Evolutionary conservation across 2,329 filamentous ascomycete species (phyloP).

Genomic region (Blumeriella jaapii): DNA sequence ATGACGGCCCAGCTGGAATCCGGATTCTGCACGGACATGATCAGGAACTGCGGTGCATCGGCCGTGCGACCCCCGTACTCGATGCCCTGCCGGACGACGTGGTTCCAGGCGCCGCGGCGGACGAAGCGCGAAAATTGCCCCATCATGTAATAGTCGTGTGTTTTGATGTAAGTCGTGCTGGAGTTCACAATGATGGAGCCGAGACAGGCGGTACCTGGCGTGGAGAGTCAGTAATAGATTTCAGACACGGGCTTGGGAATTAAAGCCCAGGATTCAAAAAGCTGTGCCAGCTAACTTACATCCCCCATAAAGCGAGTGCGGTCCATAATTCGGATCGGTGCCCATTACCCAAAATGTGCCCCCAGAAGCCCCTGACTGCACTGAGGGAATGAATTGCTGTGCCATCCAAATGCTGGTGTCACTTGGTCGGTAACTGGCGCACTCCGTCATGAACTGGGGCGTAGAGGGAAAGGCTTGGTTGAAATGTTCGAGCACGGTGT

Average conservation of each 20-base stretch:
- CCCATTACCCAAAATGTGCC: conserved; percentile 1
- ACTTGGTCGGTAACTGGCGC: background rate
- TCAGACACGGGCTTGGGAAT: too few species aligned
- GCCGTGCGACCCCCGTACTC: background rate
- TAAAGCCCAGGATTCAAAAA: background rate
- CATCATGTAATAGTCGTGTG: conserved; percentile 2
- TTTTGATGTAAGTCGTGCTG: conserved; percentile 1
- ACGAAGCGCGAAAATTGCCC: conserved; percentile 1
- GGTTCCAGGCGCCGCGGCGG: background rate
- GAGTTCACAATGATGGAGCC: conserved; percentile 1
- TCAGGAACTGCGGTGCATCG: background rate
- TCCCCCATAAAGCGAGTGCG: background rate
- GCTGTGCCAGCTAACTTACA: background rate
- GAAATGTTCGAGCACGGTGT: conserved; percentile 1
- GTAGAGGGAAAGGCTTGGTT: background rate
- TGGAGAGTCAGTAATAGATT: background rate
- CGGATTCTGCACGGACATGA: conserved; percentile 1
- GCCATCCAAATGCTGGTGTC: background rate
- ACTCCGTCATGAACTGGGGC: conserved; percentile 1
- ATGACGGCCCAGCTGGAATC: background rate
- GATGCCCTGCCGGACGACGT: background rate
- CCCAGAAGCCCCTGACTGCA: background rate
- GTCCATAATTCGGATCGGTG: background rate
- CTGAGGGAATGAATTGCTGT: background rate
- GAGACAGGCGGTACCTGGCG: background rate